phyloP scores from a whole-genome alignment of 2,329 filamentous ascomycete genomes.

The Ceratocystis colombiana region DNA sequence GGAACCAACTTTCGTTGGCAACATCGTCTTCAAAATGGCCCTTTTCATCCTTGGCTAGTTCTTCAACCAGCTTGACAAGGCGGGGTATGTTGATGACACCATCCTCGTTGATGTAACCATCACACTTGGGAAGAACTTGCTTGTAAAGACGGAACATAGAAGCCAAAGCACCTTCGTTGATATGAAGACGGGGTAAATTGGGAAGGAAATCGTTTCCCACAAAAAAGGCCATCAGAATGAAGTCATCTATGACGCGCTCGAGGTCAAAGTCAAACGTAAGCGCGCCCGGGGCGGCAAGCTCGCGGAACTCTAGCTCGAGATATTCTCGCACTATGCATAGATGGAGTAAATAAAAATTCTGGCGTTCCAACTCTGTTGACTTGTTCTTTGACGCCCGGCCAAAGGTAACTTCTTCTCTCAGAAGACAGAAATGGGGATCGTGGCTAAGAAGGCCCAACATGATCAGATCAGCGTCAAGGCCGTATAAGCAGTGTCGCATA shows the following conservation, averaged over 20 bases:
- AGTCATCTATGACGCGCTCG: slow-evolving; percentile 96
- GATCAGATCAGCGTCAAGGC: slow-evolving; percentile 92
- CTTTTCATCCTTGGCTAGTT: slow-evolving; percentile 79
- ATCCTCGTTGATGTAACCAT: slow-evolving; percentile 92
- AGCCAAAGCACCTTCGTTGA: slow-evolving; percentile 93
- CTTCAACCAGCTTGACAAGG: slow-evolving; percentile 65
- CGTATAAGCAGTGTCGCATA: slow-evolving; percentile 91
- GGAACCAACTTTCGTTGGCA: slow-evolving; percentile 83
- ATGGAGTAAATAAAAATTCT: slow-evolving; percentile 97
- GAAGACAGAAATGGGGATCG: slow-evolving; percentile 93
- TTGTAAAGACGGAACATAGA: slow-evolving; percentile 99
- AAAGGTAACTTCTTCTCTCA: slow-evolving; percentile 96
- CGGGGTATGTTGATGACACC: slow-evolving; percentile 83
- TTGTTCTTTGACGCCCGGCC: slow-evolving; percentile 78
- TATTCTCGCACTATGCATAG: slow-evolving; percentile 97
- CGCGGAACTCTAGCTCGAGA: slow-evolving; percentile 91
- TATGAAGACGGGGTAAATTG: slow-evolving; percentile 89
- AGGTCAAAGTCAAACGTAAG: slow-evolving; percentile 78
- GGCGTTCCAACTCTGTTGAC: slow-evolving; percentile 92
- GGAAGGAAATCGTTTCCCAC: slow-evolving; percentile 98
- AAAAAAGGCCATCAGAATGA: slow-evolving; percentile 99
- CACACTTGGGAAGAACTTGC: slow-evolving; percentile 70
- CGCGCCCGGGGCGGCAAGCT: slow-evolving; percentile 63
- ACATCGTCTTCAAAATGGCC: slow-evolving; percentile 89
- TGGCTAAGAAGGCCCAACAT: slow-evolving; percentile 97